Percentiles rank a stretch among this genome's conserved stretches.
phyloP scores from a whole-genome alignment of 2,329 filamentous ascomycete species.

The Aspergillus caelatus region DNA sequence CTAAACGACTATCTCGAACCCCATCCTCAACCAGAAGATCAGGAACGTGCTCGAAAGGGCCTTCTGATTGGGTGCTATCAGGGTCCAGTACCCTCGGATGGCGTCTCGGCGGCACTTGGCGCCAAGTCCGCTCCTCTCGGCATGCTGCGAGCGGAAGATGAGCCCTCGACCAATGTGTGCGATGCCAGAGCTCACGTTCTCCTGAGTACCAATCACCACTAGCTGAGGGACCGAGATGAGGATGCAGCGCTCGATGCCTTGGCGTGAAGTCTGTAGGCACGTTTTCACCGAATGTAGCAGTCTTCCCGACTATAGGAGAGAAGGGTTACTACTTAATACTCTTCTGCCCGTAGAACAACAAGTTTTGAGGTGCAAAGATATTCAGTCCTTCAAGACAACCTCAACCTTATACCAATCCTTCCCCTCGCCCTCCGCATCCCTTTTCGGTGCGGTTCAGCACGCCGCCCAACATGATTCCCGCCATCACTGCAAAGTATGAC shows the following conservation, averaged over 20 bases:
- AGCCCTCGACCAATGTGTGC: constrained; percentile 13
- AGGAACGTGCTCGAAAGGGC: constrained; percentile 14
- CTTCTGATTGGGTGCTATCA: constrained; percentile 1
- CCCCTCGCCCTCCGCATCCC: not conserved
- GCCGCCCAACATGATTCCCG: constrained; percentile 23
- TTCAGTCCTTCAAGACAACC: not conserved
- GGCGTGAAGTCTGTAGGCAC: not conserved
- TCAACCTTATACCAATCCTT: not conserved
- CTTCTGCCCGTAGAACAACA: not conserved
- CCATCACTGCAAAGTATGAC: constrained; percentile 30
- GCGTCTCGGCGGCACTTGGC: not conserved
- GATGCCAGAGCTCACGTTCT: constrained; percentile 15
- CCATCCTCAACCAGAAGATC: constrained; percentile 11
- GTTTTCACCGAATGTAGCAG: not conserved
- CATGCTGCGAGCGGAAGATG: not conserved
- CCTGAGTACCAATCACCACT: not conserved
- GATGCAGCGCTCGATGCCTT: constrained; percentile 1
- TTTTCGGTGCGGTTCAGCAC: not conserved
- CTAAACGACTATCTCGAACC: not conserved
- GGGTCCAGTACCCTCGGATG: not conserved
- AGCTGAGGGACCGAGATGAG: not conserved
- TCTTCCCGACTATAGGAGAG: not conserved
- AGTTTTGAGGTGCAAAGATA: not conserved
- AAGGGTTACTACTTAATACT: constrained; percentile 3
- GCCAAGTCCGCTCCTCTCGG: constrained; percentile 21